Evolutionary conservation across 1,284 basidiomycete genomes (phyloP), one percentile per base, ranked within the genome.

Genomic region (Vanrija sp.): DNA sequence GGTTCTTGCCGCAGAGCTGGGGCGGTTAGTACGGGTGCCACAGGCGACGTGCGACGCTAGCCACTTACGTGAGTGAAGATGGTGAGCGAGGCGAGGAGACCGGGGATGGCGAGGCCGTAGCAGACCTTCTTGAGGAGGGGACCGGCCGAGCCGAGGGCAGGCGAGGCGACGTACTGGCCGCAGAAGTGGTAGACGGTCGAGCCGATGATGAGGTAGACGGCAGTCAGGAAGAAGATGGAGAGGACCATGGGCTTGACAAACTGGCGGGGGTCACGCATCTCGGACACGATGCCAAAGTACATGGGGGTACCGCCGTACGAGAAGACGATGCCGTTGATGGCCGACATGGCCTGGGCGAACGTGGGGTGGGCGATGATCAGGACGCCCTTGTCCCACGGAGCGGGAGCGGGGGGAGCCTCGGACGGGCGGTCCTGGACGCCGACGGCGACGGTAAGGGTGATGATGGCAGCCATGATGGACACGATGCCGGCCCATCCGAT

Each of bases 1-100:
- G 62, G 47, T 83, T 79, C 66, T 85, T 85, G 36, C 82, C 81
- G 15, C 81, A 79, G 15, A 53, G 45, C 19, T 43, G 22, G 22
- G 43, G 19, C 18, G 31, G 27, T 18, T 5, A 31, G 31, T 14
- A n/a, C n/a, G n/a, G 20, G 20, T n/a, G 20, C 24, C 22, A 8
- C 1, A 15, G 19, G 5, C 6, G 4, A 9, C 41, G 22, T 16
- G 15, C 14, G 27, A 12, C 6, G n/a, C 16, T 6, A 12, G 24
- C 7, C 3, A 53, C 45, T 36, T n/a, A 69, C 57, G 51, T 69
- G 69, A 44, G 56, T 61, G 55, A 69, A 68, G 44, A 75, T 52
- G 27, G 66, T 62, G 36, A 61, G 59, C 15, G 61, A 60, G 23
- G 69, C 67, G 42, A 74, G 51, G 14, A 77, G 59, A 18, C 68